These are phyloP conservation scores for Drechslera avenae DNA, from an alignment of 2,329 filamentous ascomycete species.

Conservation along the genomic window DNA sequence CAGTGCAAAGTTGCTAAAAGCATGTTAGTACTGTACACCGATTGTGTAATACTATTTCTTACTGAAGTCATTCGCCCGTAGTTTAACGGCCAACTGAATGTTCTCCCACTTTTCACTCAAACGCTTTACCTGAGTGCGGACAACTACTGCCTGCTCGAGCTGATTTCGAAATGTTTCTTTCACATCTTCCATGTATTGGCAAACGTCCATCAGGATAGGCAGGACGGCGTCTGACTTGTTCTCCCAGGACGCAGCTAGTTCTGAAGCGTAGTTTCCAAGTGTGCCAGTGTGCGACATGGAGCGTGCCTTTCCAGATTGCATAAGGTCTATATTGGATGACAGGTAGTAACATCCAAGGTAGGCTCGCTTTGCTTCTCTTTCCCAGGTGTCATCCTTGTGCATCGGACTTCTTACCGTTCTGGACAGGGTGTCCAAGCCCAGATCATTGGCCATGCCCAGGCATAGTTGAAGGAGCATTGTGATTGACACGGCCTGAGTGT, in stretches of 20 bases:
- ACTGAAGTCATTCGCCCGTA: constrained; percentile 42
- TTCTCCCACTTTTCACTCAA: constrained; percentile 43
- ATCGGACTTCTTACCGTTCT: constrained; percentile 23
- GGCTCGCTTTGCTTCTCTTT: constrained; percentile 41
- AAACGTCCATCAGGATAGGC: constrained; percentile 38
- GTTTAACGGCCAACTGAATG: constrained; percentile 34
- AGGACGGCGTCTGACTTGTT: constrained; percentile 38
- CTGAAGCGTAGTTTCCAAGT: constrained; percentile 39
- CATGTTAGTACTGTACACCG: constrained; percentile 14
- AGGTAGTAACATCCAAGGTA: constrained; percentile 46
- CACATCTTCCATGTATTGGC: constrained; percentile 45
- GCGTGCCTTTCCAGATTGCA: constrained; percentile 33
- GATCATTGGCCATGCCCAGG: constrained; percentile 39
- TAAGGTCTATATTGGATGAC: constrained; percentile 32
- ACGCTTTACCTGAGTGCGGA: constrained; percentile 40
- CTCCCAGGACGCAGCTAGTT: constrained; percentile 40
- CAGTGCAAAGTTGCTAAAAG: constrained; percentile 39
- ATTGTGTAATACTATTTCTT: constrained; percentile 5
- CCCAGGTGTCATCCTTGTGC: constrained; percentile 27
- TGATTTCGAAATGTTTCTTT: constrained; percentile 40
- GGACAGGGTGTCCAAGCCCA: constrained; percentile 38
- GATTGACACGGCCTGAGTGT: constrained; percentile 41
- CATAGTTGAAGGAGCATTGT: constrained; percentile 43
- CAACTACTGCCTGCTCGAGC: constrained; percentile 38
- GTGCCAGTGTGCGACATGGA: constrained; percentile 34